These are phyloP conservation scores for Melocanna baccifera DNA, from an alignment of 176 grass and related monocot genomes.

Conservation along the genomic window DNA sequence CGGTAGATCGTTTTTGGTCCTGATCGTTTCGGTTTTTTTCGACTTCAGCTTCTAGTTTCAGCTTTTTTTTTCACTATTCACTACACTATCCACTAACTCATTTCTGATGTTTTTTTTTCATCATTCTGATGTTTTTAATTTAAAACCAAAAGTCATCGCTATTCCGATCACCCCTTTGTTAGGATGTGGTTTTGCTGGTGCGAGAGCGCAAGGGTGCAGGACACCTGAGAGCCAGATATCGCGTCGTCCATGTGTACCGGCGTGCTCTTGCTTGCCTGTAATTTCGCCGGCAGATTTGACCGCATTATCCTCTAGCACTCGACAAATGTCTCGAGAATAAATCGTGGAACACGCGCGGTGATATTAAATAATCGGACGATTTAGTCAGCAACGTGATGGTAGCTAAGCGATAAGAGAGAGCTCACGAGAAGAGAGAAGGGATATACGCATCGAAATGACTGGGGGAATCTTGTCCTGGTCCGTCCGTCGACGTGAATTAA, in stretches of 20 bases:
- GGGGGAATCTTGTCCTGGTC: constrained; percentile 29
- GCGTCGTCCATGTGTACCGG: constrained; percentile 13
- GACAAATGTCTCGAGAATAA: constrained; percentile 20
- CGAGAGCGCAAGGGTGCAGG: neutral
- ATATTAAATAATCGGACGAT: neutral
- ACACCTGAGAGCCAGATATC: neutral
- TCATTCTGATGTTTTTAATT: too few relatives aligned
- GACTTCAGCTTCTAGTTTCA: too few relatives aligned
- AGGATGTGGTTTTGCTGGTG: neutral
- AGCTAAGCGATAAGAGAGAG: constrained; percentile 17
- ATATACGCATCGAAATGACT: constrained; percentile 42
- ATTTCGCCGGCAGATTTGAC: constrained; percentile 32
- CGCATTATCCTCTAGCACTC: neutral
- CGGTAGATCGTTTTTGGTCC: neutral
- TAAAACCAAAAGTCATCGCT: too few relatives aligned
- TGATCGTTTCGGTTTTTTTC: too few relatives aligned
- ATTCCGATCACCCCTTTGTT: too few relatives aligned
- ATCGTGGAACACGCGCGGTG: neutral
- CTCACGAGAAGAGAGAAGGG: constrained; percentile 23
- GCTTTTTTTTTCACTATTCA: too few relatives aligned
- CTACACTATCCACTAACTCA: too few relatives aligned
- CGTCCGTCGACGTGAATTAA: constrained; percentile 15
- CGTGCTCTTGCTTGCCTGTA: neutral
- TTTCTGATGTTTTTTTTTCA: too few relatives aligned
- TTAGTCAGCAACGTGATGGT: constrained; percentile 22